Percentiles rank a stretch among this genome's conserved stretches.
Evolutionary conservation across 345 rosid species (phyloP).

Genomic region (Brassica nigra): DNA sequence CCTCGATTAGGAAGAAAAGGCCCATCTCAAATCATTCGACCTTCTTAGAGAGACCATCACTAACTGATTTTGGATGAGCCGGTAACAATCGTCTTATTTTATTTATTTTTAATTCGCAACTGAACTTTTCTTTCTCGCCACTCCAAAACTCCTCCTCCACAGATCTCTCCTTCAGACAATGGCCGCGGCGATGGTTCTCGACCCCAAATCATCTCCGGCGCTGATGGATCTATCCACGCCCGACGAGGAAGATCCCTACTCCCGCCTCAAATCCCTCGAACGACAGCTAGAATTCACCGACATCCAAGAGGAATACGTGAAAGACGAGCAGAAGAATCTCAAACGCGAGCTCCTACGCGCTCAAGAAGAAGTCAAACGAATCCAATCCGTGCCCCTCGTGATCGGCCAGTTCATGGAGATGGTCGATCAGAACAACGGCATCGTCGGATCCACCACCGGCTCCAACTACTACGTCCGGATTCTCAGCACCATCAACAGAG

Average conservation of each 20-base stretch:
- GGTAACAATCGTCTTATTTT: neutral
- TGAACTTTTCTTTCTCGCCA: slow-evolving; percentile 34
- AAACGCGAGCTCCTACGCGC: slow-evolving; percentile 88
- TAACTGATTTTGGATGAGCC: no score
- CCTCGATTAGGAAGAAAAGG: no score
- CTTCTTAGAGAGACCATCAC: no score
- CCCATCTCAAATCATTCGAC: no score
- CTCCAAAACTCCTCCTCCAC: slow-evolving; percentile 25
- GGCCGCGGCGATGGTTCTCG: slow-evolving; percentile 65
- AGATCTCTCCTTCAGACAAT: slow-evolving; percentile 35
- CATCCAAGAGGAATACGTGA: slow-evolving; percentile 92
- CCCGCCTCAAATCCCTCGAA: slow-evolving; percentile 71
- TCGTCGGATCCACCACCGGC: slow-evolving; percentile 97
- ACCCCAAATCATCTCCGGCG: slow-evolving; percentile 50
- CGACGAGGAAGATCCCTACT: slow-evolving; percentile 88
- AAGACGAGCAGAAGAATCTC: slow-evolving; percentile 94
- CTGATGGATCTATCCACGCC: slow-evolving; percentile 26
- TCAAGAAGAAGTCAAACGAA: slow-evolving; percentile 96
- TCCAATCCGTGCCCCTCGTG: slow-evolving; percentile 94
- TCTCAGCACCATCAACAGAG: slow-evolving; percentile 90
- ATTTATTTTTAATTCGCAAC: neutral
- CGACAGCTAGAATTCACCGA: slow-evolving; percentile 93
- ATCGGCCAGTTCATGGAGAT: slow-evolving; percentile 99
- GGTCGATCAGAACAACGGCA: slow-evolving; percentile 98
- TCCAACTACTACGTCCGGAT: slow-evolving; percentile 94